Evolutionary conservation across 1,139 yeast genomes (phyloP).

Genomic region (Hemisphaericaspora xylofermentans): DNA sequence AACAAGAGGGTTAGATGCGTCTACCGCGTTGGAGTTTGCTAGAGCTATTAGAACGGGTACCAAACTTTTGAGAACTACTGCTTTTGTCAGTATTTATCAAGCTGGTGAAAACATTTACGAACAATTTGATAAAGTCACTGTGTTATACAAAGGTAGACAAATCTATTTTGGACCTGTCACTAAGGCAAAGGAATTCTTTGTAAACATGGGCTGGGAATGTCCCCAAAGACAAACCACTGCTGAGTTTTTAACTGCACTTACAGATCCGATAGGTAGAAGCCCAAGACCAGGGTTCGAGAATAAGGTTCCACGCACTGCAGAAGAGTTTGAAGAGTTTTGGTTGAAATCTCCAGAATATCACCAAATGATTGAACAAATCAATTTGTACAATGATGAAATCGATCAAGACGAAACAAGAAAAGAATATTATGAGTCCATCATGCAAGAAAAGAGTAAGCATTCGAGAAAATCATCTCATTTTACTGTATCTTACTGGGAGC

Average conservation of each 20-base stretch:
- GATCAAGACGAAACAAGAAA: slow-evolving; percentile 38
- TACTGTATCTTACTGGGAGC: slow-evolving; percentile 45
- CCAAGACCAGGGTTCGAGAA: slow-evolving; percentile 48
- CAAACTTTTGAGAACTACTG: slow-evolving; percentile 52
- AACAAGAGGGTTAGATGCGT: slow-evolving; percentile 77
- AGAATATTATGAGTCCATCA: slow-evolving; percentile 33
- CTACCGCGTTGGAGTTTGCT: slow-evolving; percentile 67
- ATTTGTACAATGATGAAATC: slow-evolving; percentile 35
- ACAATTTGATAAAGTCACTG: slow-evolving; percentile 63
- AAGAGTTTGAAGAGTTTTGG: slow-evolving; percentile 60
- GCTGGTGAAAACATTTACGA: slow-evolving; percentile 67
- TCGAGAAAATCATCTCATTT: slow-evolving; percentile 45
- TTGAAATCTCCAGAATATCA: slow-evolving; percentile 49
- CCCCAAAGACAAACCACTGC: slow-evolving; percentile 66
- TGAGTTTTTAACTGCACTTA: slow-evolving; percentile 68
- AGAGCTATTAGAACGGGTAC: slow-evolving; percentile 63
- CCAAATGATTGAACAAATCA: slow-evolving; percentile 38
- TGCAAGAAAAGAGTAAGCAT: slow-evolving; percentile 41
- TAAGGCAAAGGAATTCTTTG: slow-evolving; percentile 55
- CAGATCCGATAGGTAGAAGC: slow-evolving; percentile 53
- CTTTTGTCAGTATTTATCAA: slow-evolving; percentile 63
- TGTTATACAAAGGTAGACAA: slow-evolving; percentile 58
- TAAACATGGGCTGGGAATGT: slow-evolving; percentile 59
- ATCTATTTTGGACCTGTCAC: slow-evolving; percentile 57
- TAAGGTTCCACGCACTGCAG: slow-evolving; percentile 55